Evolutionary conservation across 2,329 filamentous ascomycete species (phyloP), one percentile per base, ranked within the genome.

Genomic region (Thielaviopsis musarum): DNA sequence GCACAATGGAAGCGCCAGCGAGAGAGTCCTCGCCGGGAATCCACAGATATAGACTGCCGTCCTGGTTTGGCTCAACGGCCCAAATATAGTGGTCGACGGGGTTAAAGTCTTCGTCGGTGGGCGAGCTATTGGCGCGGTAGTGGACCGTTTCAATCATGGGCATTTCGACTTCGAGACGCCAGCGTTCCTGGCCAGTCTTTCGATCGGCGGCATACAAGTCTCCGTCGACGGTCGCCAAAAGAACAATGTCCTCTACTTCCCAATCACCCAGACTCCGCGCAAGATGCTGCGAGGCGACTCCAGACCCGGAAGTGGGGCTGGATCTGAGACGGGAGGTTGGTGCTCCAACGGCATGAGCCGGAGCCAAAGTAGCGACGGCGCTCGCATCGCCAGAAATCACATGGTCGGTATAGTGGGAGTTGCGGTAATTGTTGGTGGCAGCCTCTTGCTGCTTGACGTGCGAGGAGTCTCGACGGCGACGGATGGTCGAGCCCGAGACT

Each of bases 211-310:
- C 91, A 75, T 95, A 88, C 68, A 97, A 82, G 71, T 89, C 88
- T 79, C 93, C 93, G 79, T 97, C 91, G 82, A 97, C 88, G 81
- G 93, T 97, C 88, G 93, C 91, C 87, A 98, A 79, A 78, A 98
- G 88, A 76, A 97, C 88, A 82, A 96, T 95, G 79, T 97, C 91
- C 88, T 97, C 91, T 76, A 96, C 91, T 87, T 96, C 89, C 91
- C 91, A 97, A 77, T 96, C 91, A 82, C 91, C 86, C 81, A 97
- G 79, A 79, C 86, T 94, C 83, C 91, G 91, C 91, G 90, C 91
- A 86, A 80, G 79, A 71, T 88, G 85, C 85, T 85, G 87, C 87
- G 87, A 84, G 77, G 85, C 81, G 73, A 87, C 77, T 67, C 83
- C 83, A 71, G 79, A 77, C 71, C 78, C 70, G 64, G 72, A 73